Percentiles rank a stretch among this genome's conserved stretches.
Conservation (phyloP, 2,329 filamentous ascomycete genomes). For the Talaromyces amestolkiae region DNA sequence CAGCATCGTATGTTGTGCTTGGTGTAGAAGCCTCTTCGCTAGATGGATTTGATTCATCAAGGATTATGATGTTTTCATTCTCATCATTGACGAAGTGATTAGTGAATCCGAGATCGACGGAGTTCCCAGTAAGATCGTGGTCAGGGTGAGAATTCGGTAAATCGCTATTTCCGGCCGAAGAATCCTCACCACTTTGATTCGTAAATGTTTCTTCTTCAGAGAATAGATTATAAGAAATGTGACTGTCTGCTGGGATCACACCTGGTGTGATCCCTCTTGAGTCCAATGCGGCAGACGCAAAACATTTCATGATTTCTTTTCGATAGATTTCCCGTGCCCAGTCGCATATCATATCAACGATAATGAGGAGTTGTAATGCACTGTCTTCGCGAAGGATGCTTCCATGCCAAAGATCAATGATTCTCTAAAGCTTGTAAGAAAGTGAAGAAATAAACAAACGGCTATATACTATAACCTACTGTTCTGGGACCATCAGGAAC, state of each 20-base stretch:
- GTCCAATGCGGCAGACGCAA: neutral
- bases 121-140: neutral
- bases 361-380: slow-evolving; percentile 29
- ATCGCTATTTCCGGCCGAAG: neutral
- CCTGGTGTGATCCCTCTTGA: neutral
- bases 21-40: neutral
- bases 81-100: neutral
- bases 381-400: slow-evolving; percentile 22
- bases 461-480: slow-evolving; percentile 5
- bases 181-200: neutral
- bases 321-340: slow-evolving; percentile 30
- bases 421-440: slow-evolving; percentile 19
- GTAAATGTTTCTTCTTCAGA: neutral
- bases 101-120: neutral
- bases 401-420: slow-evolving; percentile 27
- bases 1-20: neutral
- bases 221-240: slow-evolving; percentile 2
- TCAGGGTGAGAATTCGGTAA: neutral
- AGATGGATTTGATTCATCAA: neutral
- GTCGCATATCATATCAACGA: slow-evolving; percentile 29
- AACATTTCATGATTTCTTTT: slow-evolving; percentile 15
- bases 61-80: neutral
- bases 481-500: slow-evolving; percentile 16
- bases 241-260: no score
- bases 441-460: neutral